phyloP scores from a whole-genome alignment of 2,329 filamentous ascomycete genomes.

The Arthroderma sp. region DNA sequence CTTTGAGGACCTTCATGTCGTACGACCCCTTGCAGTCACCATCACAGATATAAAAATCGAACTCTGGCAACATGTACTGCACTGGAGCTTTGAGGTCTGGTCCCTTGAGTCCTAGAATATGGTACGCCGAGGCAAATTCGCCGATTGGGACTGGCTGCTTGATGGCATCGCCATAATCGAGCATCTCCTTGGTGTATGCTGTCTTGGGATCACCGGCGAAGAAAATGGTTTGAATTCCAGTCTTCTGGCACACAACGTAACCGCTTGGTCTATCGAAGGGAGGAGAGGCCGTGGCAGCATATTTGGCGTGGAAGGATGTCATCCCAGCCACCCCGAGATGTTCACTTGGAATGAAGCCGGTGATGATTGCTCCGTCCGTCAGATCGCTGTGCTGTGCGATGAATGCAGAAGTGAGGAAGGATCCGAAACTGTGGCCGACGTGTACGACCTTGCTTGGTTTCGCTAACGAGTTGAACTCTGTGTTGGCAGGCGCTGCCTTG shows the following conservation, averaged over 20 bases:
- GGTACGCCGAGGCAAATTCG: slow-evolving; percentile 11
- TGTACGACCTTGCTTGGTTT: slow-evolving; percentile 24
- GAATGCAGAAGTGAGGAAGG: slow-evolving; percentile 20
- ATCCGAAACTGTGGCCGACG: slow-evolving; percentile 27
- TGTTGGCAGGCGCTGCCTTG: slow-evolving; percentile 1
- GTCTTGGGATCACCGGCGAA: slow-evolving; percentile 9
- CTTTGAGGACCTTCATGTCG: slow-evolving; percentile 8
- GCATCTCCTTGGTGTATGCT: slow-evolving; percentile 10
- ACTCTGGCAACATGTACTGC: slow-evolving; percentile 22
- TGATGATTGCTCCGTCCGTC: slow-evolving; percentile 28
- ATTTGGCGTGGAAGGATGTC: slow-evolving; percentile 8
- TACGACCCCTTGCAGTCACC: slow-evolving; percentile 22
- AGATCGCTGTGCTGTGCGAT: slow-evolving; percentile 21
- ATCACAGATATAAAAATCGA: slow-evolving; percentile 22
- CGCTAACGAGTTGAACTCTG: slow-evolving; percentile 1
- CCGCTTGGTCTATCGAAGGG: slow-evolving; percentile 6
- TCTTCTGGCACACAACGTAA: slow-evolving; percentile 6
- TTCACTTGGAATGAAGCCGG: slow-evolving; percentile 23
- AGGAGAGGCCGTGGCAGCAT: slow-evolving; percentile 4
- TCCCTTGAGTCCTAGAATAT: slow-evolving; percentile 14
- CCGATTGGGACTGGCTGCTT: slow-evolving; percentile 12
- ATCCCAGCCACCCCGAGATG: slow-evolving; percentile 6
- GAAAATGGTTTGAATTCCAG: slow-evolving; percentile 12
- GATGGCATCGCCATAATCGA: slow-evolving; percentile 11
- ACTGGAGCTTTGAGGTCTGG: slow-evolving; percentile 20